These are phyloP conservation scores for Lycium barbarum DNA, from an alignment of 257 asterid genomes.

Conservation along the genomic window DNA sequence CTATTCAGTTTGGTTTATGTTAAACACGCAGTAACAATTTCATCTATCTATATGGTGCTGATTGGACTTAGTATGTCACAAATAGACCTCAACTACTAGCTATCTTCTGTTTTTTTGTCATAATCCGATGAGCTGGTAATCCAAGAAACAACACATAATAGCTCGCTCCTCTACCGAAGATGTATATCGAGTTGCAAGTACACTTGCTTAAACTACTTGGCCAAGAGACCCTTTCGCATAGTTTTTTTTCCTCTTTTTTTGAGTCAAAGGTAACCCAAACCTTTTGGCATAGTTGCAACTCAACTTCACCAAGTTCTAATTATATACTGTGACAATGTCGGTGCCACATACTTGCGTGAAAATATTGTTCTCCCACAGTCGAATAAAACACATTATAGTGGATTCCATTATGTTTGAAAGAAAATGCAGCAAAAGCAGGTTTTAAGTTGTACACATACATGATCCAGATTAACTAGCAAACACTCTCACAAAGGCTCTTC, in stretches of 20 bases:
- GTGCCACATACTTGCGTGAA: background rate
- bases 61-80: background rate
- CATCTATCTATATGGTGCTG: background rate
- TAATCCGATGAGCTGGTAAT: background rate
- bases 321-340: background rate
- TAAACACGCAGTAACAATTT: background rate
- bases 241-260: background rate
- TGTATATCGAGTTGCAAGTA: background rate
- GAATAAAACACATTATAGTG: background rate
- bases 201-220: background rate
- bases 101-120: background rate
- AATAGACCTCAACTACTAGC: background rate
- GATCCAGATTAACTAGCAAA: background rate
- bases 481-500: background rate
- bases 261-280: background rate
- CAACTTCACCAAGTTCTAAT: background rate
- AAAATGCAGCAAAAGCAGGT: background rate
- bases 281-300: background rate
- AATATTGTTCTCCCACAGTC: background rate
- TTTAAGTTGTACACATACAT: background rate
- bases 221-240: background rate
- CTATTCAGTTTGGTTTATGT: background rate
- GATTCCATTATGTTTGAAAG: background rate
- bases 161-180: constrained; percentile 27
- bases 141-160: background rate